Conservation (phyloP, 225 moss, liverwort and hornwort genomes). For the Asterella californica region DNA sequence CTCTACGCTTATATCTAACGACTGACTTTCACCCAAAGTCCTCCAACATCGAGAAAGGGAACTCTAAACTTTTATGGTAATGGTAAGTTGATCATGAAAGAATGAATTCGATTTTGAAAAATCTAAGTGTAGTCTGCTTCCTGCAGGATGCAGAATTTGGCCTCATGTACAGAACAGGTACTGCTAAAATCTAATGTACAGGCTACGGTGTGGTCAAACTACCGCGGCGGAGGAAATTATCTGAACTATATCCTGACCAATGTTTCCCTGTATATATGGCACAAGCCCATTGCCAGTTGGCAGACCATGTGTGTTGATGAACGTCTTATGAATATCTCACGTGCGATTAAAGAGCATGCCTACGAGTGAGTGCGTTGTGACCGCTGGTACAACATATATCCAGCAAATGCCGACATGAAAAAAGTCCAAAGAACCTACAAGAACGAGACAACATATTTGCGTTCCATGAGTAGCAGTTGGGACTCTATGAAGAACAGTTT, state of each 20-base stretch:
- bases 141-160: neutral
- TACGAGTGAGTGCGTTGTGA: slow-evolving; percentile 61
- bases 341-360: neutral
- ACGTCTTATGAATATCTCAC: neutral
- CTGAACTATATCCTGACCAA: neutral
- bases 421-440: slow-evolving; percentile 85
- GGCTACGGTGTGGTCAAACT: neutral
- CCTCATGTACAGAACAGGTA: neutral
- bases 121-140: neutral
- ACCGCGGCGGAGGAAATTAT: neutral
- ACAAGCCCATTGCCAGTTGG: neutral
- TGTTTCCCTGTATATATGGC: neutral
- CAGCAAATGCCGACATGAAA: slow-evolving; percentile 78
- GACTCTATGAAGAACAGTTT: neutral
- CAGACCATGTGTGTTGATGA: neutral
- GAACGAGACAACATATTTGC: neutral
- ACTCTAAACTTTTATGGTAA: neutral
- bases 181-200: slow-evolving; percentile 10
- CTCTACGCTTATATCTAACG: neutral
- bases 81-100: slow-evolving; percentile 8
- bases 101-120: neutral
- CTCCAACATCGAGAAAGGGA: neutral
- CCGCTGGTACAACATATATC: slow-evolving; percentile 74
- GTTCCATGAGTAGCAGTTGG: neutral
- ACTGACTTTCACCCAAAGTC: neutral